Conservation (phyloP, 2,329 filamentous ascomycete genomes). For the Chrysosporium keratinophilum region DNA sequence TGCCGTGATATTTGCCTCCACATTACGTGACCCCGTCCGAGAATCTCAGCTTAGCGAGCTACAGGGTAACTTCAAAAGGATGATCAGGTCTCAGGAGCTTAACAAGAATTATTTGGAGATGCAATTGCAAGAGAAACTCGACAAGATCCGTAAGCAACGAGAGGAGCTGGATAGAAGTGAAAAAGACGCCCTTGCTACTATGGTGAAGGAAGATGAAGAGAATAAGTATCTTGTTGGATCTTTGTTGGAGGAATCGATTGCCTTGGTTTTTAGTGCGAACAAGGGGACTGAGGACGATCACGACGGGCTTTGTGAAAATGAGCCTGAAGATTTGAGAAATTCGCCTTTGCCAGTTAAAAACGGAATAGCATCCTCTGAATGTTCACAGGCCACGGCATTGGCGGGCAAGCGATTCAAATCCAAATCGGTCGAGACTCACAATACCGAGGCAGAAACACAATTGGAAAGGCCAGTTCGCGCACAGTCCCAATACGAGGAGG, state of each 20-base stretch:
- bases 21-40: slow-evolving; percentile 22
- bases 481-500: too few species aligned
- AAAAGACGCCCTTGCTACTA: neutral
- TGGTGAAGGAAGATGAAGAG: slow-evolving; percentile 2
- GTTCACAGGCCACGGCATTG: too few species aligned
- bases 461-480: too few species aligned
- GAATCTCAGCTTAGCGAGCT: slow-evolving; percentile 14
- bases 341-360: too few species aligned
- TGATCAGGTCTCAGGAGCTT: neutral
- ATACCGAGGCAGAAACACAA: too few species aligned
- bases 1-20: slow-evolving; percentile 22
- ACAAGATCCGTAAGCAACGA: neutral
- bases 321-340: neutral
- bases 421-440: too few species aligned
- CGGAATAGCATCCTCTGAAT: too few species aligned
- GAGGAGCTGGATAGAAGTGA: slow-evolving; percentile 5
- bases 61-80: slow-evolving; percentile 22
- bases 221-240: neutral
- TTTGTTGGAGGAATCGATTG: slow-evolving; percentile 1
- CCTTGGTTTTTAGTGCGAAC: neutral
- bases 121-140: slow-evolving; percentile 1
- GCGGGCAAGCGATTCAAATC: too few species aligned
- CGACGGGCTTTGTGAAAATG: neutral
- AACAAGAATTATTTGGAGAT: slow-evolving; percentile 2
- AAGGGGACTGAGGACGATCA: neutral